These are phyloP conservation scores for Sicyos baderoa DNA, from an alignment of 306 rosid genomes.

Conservation along the genomic window DNA sequence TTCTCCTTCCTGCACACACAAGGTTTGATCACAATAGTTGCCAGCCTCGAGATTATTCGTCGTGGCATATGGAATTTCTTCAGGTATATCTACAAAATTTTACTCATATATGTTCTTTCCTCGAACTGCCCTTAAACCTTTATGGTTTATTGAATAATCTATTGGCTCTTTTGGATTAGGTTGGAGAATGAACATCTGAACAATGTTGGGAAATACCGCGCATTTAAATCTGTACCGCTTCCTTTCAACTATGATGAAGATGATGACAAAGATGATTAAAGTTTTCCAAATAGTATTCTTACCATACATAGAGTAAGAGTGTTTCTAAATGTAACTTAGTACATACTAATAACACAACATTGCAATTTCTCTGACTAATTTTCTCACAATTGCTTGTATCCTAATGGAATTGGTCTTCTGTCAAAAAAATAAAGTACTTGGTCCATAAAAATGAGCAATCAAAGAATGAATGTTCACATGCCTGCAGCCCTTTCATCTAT, in stretches of 20 bases:
- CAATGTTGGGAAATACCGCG: conserved; percentile 73
- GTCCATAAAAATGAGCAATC: background rate
- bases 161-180: conserved; percentile 23
- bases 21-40: conserved; percentile 34
- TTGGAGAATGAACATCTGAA: conserved; percentile 73
- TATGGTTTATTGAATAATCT: no score
- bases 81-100: conserved; percentile 29
- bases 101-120: background rate
- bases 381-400: background rate
- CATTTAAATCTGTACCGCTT: conserved; percentile 64
- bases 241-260: conserved; percentile 67
- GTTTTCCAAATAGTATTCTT: background rate
- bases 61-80: conserved; percentile 76
- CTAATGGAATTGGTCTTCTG: background rate
- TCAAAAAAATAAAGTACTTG: no score
- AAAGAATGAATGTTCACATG: background rate
- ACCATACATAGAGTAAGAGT: background rate
- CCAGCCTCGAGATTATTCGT: conserved; percentile 57
- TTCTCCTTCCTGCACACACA: conserved; percentile 37
- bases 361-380: background rate
- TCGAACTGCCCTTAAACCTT: background rate
- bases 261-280: conserved; percentile 38
- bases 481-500: no score
- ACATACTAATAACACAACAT: background rate
- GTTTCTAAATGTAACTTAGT: no score